Conservation (phyloP, 2,329 filamentous ascomycete genomes). For the Phoma herbarum region DNA sequence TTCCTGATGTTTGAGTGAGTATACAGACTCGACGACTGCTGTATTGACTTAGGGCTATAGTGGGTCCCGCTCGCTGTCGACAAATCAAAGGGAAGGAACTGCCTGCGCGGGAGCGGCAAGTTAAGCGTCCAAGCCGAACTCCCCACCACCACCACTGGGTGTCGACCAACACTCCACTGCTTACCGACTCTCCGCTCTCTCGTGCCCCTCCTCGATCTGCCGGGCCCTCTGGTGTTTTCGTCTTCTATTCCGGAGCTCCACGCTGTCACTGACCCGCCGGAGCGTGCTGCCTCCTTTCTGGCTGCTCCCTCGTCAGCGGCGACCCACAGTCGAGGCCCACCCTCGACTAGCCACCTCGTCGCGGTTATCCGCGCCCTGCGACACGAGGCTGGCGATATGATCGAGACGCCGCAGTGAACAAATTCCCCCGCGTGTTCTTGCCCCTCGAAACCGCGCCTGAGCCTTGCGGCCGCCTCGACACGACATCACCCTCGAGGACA, state of each 20-base stretch:
- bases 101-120: conserved; percentile 13
- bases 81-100: conserved; percentile 12
- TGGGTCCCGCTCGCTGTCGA: conserved; percentile 14
- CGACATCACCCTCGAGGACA: conserved; percentile 8
- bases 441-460: not conserved
- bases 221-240: not conserved
- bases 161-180: conserved; percentile 20
- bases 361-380: conserved; percentile 18
- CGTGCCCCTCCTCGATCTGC: conserved; percentile 8
- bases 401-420: conserved; percentile 13
- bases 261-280: conserved; percentile 2
- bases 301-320: conserved; percentile 22
- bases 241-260: not conserved
- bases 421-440: conserved; percentile 12
- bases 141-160: conserved; percentile 14
- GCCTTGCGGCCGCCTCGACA: not conserved
- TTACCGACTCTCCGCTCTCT: conserved; percentile 11
- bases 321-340: conserved; percentile 18
- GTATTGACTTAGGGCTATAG: conserved; percentile 3
- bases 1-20: not conserved
- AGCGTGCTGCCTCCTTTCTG: conserved; percentile 12
- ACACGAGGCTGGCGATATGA: conserved; percentile 25
- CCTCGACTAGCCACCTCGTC: conserved; percentile 16
- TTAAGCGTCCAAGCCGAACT: conserved; percentile 14
- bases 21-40: not conserved